A percentile compares a stretch with the other conserved stretches of the same genome.
Evolutionary conservation across 306 rosid species (phyloP).

Genomic region (Gastrolobium villosum): DNA sequence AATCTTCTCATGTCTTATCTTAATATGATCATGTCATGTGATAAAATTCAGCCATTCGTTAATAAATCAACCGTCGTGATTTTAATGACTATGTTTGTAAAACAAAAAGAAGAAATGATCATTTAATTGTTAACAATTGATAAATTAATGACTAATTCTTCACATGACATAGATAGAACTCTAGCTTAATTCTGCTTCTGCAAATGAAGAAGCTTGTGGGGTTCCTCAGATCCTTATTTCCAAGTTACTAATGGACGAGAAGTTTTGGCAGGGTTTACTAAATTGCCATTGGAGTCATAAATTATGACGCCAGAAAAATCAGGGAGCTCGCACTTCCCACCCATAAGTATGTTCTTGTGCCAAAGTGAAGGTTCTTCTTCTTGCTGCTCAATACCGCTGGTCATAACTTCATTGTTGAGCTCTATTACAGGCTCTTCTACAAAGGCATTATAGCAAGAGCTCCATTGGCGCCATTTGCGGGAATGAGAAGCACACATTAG

Average conservation of each 20-base stretch:
- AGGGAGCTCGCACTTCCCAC: constrained; percentile 92
- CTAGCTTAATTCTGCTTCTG: constrained; percentile 3
- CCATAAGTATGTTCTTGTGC: constrained; percentile 95
- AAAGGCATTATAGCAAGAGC: constrained; percentile 52
- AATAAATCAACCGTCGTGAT: no score
- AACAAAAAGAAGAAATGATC: no score
- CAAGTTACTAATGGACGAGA: constrained; percentile 70
- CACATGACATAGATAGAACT: not conserved
- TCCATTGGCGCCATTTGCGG: constrained; percentile 63
- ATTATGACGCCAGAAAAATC: constrained; percentile 94
- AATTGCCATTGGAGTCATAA: constrained; percentile 72
- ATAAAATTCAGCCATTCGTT: no score
- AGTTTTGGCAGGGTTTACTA: constrained; percentile 62
- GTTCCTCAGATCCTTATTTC: constrained; percentile 52
- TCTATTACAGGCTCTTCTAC: constrained; percentile 64
- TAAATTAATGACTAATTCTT: no score
- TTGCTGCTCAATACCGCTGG: constrained; percentile 46
- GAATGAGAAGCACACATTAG: constrained; percentile 91
- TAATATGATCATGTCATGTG: no score
- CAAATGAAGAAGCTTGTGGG: constrained; percentile 11
- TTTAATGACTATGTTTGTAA: no score
- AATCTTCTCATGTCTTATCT: no score
- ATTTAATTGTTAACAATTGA: no score
- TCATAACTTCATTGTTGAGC: constrained; percentile 50
- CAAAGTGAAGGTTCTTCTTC: constrained; percentile 67